Evolutionary conservation across 495 filamentous ascomycete genomes (phyloP), one percentile per base, ranked within the genome.

Genomic region (Cairneyella variabilis): DNA sequence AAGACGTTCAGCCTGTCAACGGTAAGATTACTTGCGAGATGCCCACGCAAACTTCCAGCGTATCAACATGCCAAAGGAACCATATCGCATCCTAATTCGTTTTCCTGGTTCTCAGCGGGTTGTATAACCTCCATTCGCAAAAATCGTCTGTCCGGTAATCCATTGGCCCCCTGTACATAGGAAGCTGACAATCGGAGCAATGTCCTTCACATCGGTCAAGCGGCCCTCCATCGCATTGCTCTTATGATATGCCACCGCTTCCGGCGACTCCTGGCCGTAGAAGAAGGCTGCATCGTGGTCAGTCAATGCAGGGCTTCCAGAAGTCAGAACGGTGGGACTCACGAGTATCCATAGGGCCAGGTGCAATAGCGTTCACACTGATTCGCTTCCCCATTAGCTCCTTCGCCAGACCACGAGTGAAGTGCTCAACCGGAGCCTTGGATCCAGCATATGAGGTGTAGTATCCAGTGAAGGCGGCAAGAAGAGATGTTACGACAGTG

Each of bases 301-400:
- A n/a, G n/a, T n/a, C n/a, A n/a, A n/a, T n/a, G n/a, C n/a, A n/a
- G n/a, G n/a, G n/a, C n/a, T n/a, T n/a, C n/a, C n/a, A n/a, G n/a
- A n/a, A n/a, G n/a, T n/a, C n/a, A n/a, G n/a, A n/a, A n/a, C n/a
- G n/a, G n/a, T n/a, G n/a, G 27, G 14, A 67, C 71, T 50, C 65
- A 69, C 68, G 69, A 5, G 70, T 73, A 56, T 72, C 69, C 67
- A 70, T 75, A 0, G 67, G 72, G 0, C 71, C 68, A 1, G 67
- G 69, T 6, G 64, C 69, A 38, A 72, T 57, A 37, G 66, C 64
- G 53, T 71, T 69, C 17, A 71, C 66, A 22, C 66, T 68, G 42
- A 73, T 56, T 2, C 63, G 53, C 38, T 62, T 64, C n/a, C 40
- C 36, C 39, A 66, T 62, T 27, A 74, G 65, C 49, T 73, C 70